Evolutionary conservation across 1,284 basidiomycete species (phyloP).

Genomic region (Sporisorium scitamineum): DNA sequence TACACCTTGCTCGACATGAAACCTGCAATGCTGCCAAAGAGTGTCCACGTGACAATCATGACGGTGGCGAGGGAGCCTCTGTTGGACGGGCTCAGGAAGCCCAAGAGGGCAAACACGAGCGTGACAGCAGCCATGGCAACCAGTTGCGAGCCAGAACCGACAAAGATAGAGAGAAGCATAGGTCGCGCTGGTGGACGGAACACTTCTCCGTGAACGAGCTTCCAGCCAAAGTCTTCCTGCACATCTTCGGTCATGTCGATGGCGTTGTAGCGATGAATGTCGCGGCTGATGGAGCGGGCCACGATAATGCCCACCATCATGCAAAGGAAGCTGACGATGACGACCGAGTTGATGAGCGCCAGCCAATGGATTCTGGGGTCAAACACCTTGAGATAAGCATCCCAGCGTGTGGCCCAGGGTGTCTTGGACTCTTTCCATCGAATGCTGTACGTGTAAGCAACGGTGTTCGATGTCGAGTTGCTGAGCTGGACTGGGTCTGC

Average conservation of each 20-base stretch:
- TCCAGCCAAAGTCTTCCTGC: slow-evolving; percentile 98
- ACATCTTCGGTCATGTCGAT: slow-evolving; percentile 94
- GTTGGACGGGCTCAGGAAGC: slow-evolving; percentile 96
- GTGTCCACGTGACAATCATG: slow-evolving; percentile 94
- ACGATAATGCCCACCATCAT: slow-evolving; percentile 91
- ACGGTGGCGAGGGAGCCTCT: slow-evolving; percentile 93
- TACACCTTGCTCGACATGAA: slow-evolving; percentile 89
- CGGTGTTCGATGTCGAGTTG: slow-evolving; percentile 76
- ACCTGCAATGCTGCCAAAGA: slow-evolving; percentile 91
- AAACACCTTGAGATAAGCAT: slow-evolving; percentile 77
- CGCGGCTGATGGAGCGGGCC: slow-evolving; percentile 84
- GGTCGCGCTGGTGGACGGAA: slow-evolving; percentile 83
- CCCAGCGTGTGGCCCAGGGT: slow-evolving; percentile 89
- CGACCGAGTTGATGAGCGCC: slow-evolving; percentile 90
- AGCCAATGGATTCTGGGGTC: slow-evolving; percentile 76
- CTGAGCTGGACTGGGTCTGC: slow-evolving; percentile 51
- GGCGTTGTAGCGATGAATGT: slow-evolving; percentile 95
- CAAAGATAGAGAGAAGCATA: slow-evolving; percentile 83
- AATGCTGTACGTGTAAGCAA: slow-evolving; percentile 90
- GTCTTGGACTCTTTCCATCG: slow-evolving; percentile 86
- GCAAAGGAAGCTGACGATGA: slow-evolving; percentile 80
- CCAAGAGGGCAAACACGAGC: slow-evolving; percentile 94
- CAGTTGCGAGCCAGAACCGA: slow-evolving; percentile 91
- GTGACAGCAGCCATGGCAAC: slow-evolving; percentile 90
- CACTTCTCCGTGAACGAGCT: slow-evolving; percentile 94